A percentile compares a stretch with the other conserved stretches of the same genome.
These are phyloP conservation scores for Dryas octopetala DNA, from an alignment of 306 rosid species.

Conservation along the genomic window DNA sequence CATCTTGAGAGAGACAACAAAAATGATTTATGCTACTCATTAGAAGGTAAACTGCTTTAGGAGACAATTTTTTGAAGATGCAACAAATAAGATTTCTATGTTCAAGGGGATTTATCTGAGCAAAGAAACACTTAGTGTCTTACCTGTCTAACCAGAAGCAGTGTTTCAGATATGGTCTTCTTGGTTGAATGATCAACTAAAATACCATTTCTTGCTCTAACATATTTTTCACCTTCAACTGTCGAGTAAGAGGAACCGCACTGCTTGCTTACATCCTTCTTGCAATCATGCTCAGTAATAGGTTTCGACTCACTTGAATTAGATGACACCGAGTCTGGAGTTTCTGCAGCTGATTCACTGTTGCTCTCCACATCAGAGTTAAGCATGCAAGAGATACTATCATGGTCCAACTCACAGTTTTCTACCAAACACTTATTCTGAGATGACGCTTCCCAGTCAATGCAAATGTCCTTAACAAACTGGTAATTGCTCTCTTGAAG, in stretches of 20 bases:
- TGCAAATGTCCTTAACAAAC: slow-evolving; percentile 55
- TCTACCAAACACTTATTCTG: slow-evolving; percentile 23
- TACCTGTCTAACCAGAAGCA: slow-evolving; percentile 41
- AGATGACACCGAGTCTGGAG: slow-evolving; percentile 27
- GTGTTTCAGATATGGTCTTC: slow-evolving; percentile 27
- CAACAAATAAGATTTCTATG: not conserved
- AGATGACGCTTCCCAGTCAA: slow-evolving; percentile 32
- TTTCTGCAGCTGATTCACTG: slow-evolving; percentile 31
- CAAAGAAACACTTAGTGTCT: slow-evolving; percentile 23
- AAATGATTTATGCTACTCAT: too few relatives aligned
- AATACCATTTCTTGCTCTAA: slow-evolving; percentile 17
- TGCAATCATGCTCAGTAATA: slow-evolving; percentile 15
- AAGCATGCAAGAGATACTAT: slow-evolving; percentile 18
- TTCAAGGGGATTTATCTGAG: not conserved
- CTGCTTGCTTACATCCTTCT: slow-evolving; percentile 26
- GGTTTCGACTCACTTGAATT: slow-evolving; percentile 23
- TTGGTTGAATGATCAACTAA: slow-evolving; percentile 21
- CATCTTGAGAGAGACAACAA: not conserved
- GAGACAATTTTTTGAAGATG: not conserved
- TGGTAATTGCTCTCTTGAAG: slow-evolving; percentile 60
- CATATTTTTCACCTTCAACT: slow-evolving; percentile 30
- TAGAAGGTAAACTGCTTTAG: not conserved
- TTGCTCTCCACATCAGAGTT: slow-evolving; percentile 23
- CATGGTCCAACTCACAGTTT: slow-evolving; percentile 34
- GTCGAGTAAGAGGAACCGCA: slow-evolving; percentile 20